These are phyloP conservation scores for Ophiocordyceps sinensis DNA, from an alignment of 2,329 filamentous ascomycete genomes.

Conservation along the genomic window DNA sequence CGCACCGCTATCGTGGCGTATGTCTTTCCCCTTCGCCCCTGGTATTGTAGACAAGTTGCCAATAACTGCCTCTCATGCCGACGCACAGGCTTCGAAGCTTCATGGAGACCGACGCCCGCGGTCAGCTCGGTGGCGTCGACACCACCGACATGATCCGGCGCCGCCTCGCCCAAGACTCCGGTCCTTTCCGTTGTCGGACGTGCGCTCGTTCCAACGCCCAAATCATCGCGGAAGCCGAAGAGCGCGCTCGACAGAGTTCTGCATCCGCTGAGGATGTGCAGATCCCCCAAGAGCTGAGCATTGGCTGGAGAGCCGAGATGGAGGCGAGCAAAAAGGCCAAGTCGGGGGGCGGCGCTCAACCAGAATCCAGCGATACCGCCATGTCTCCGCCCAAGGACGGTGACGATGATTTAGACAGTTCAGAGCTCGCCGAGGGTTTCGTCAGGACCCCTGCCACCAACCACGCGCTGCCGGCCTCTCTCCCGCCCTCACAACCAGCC, in stretches of 20 bases:
- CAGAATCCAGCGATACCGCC: background rate
- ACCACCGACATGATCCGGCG: conserved; percentile 52
- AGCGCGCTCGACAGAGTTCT: conserved; percentile 28
- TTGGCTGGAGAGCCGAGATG: conserved; percentile 65
- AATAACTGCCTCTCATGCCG: background rate
- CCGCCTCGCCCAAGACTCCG: conserved; percentile 53
- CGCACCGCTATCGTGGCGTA: conserved; percentile 66
- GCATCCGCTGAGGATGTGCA: conserved; percentile 24
- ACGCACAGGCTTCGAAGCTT: conserved; percentile 53
- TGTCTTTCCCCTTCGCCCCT: conserved; percentile 3
- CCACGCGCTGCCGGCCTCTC: background rate
- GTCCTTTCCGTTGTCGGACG: conserved; percentile 49
- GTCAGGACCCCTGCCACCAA: conserved; percentile 29
- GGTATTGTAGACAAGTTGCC: background rate
- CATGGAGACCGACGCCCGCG: conserved; percentile 81
- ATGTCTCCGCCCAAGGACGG: background rate
- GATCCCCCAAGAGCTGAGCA: conserved; percentile 39
- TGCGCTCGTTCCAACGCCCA: conserved; percentile 62
- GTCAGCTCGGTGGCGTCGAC: conserved; percentile 84
- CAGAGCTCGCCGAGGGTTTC: conserved; percentile 42
- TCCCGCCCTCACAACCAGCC: background rate
- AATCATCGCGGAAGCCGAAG: conserved; percentile 58
- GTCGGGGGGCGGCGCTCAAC: background rate
- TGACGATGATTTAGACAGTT: conserved; percentile 25
- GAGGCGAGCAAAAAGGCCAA: conserved; percentile 14